Percentiles rank a stretch among this genome's conserved stretches.
These are phyloP conservation scores for Pezicula carpinea DNA, from an alignment of 2,329 filamentous ascomycete genomes.

Conservation along the genomic window DNA sequence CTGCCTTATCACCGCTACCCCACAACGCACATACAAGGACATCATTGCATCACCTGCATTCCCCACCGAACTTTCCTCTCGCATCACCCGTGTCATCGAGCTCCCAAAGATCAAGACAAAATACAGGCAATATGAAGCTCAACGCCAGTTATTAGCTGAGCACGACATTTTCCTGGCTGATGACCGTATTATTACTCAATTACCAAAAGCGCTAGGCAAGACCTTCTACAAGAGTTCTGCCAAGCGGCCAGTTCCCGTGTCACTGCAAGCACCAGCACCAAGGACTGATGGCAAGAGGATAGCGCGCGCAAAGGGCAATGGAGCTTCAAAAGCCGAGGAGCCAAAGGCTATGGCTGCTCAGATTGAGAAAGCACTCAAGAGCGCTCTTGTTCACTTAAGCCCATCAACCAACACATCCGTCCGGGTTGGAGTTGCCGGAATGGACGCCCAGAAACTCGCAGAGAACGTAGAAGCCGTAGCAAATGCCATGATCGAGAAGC, in stretches of 20 bases:
- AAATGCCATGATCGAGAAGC: conserved; percentile 66
- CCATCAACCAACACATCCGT: conserved; percentile 77
- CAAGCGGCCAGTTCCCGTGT: conserved; percentile 84
- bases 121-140: conserved; percentile 83
- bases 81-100: conserved; percentile 74
- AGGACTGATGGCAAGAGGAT: conserved; percentile 56
- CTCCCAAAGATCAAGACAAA: conserved; percentile 81
- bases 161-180: conserved; percentile 95
- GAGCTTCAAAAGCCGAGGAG: conserved; percentile 33
- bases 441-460: conserved; percentile 69
- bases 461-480: conserved; percentile 77
- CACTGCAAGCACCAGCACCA: conserved; percentile 57
- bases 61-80: conserved; percentile 59
- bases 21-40: conserved; percentile 86
- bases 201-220: conserved; percentile 81
- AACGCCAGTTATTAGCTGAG: conserved; percentile 76
- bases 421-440: conserved; percentile 71
- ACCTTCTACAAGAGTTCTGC: conserved; percentile 79
- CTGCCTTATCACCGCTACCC: conserved; percentile 79
- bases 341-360: conserved; percentile 65
- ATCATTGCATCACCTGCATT: conserved; percentile 71
- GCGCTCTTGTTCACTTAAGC: conserved; percentile 76
- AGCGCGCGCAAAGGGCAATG: conserved; percentile 49
- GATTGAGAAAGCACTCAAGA: conserved; percentile 70
- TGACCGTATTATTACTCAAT: conserved; percentile 70